Percentiles rank a stretch among this genome's conserved stretches.
Evolutionary conservation across 352 stramenopile species (phyloP).

Genomic region (Saprolegnia parasitica): DNA sequence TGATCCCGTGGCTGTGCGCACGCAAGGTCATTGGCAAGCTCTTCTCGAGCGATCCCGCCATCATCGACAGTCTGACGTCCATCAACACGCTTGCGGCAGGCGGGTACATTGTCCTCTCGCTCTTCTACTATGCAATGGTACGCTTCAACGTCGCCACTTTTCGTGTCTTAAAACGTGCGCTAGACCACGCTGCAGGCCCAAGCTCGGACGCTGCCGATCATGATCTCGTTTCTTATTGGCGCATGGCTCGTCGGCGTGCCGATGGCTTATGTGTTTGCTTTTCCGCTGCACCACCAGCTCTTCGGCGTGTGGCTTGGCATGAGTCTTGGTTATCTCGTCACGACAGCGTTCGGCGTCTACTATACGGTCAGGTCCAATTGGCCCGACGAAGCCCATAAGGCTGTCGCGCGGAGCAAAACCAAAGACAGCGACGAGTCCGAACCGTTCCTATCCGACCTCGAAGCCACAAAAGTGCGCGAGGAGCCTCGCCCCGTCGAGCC

Average conservation of each 20-base stretch:
- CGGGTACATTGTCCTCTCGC: slow-evolving; percentile 62
- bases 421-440: neutral
- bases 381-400: slow-evolving; percentile 44
- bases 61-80: slow-evolving; percentile 57
- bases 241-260: slow-evolving; percentile 77
- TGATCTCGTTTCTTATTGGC: slow-evolving; percentile 34
- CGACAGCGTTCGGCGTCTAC: slow-evolving; percentile 54
- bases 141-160: neutral
- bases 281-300: slow-evolving; percentile 36
- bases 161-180: neutral
- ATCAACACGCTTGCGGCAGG: slow-evolving; percentile 50
- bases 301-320: slow-evolving; percentile 74
- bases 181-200: slow-evolving; percentile 70
- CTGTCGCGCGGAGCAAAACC: slow-evolving; percentile 32
- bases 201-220: slow-evolving; percentile 42
- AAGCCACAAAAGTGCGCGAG: neutral
- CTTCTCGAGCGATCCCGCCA: slow-evolving; percentile 57
- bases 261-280: slow-evolving; percentile 58
- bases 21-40: slow-evolving; percentile 46
- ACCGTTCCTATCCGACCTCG: neutral
- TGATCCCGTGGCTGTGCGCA: slow-evolving; percentile 43
- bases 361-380: slow-evolving; percentile 51
- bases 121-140: slow-evolving; percentile 80
- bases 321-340: slow-evolving; percentile 65
- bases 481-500: too few relatives aligned